Conservation (phyloP, 345 rosid genomes). For the Rhodomyrtus tomentosa region DNA sequence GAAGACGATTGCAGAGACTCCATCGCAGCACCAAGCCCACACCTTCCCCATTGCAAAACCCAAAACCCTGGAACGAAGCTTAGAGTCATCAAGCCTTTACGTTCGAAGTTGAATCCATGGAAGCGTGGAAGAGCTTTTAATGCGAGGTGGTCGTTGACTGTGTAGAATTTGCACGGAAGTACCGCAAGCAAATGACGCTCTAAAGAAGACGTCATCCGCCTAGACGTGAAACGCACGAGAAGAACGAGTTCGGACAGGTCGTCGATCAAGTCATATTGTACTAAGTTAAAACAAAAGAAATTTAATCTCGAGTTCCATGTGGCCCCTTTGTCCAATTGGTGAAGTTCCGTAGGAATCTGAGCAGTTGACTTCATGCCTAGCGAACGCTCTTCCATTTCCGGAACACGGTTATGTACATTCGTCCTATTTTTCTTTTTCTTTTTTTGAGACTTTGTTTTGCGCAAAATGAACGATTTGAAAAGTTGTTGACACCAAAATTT, state of each 20-base stretch:
- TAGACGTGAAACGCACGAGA: not conserved
- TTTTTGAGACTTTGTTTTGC: not conserved
- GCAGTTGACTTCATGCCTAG: not conserved
- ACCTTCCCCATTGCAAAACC: not conserved
- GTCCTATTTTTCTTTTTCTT: not conserved
- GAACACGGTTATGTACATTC: not conserved
- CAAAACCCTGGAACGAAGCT: not conserved
- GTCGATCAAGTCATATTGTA: not conserved
- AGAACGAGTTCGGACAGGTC: not conserved
- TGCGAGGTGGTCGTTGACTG: not conserved
- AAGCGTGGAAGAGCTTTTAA: not conserved
- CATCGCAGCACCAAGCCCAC: not conserved
- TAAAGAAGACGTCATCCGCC: not conserved
- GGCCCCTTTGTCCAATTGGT: not conserved
- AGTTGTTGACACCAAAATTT: too few species aligned
- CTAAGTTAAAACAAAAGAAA: not conserved
- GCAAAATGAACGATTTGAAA: too few species aligned
- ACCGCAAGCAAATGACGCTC: not conserved
- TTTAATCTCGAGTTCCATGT: not conserved
- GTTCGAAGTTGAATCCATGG: not conserved
- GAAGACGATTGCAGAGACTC: slow-evolving; percentile 2
- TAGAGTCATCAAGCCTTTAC: not conserved
- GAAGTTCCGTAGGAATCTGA: not conserved
- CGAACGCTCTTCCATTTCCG: not conserved
- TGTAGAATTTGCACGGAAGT: not conserved